A percentile compares a stretch with the other conserved stretches of the same genome.
Evolutionary conservation across 371 early-diverging fungal species (phyloP).

Genomic region (Circinella minor): DNA sequence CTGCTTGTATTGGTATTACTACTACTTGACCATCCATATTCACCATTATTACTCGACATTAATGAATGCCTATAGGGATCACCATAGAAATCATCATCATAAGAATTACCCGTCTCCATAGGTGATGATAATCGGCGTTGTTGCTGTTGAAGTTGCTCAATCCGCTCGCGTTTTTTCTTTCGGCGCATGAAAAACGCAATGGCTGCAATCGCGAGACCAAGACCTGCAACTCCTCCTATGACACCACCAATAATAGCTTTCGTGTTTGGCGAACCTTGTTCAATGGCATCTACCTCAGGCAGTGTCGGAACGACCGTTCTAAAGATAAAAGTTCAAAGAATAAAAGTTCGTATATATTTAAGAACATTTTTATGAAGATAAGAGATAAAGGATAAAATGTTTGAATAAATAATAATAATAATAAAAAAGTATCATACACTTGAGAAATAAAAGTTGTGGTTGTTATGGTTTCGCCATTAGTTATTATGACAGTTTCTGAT

Average conservation of each 20-base stretch:
- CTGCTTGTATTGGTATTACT: conserved; percentile 4
- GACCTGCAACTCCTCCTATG: conserved; percentile 5
- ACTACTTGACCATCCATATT: conserved; percentile 12
- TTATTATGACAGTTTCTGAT: conserved; percentile 7
- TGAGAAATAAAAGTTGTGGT: not conserved
- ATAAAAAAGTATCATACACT: not conserved
- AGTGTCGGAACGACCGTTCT: conserved; percentile 8
- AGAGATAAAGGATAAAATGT: not conserved
- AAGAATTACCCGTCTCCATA: not conserved
- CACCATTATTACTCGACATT: not conserved
- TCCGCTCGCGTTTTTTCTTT: not conserved
- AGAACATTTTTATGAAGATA: not conserved
- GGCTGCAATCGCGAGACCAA: conserved; percentile 1
- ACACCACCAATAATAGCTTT: conserved; percentile 7
- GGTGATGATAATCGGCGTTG: conserved; percentile 9
- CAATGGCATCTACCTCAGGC: conserved; percentile 1
- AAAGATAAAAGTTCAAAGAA: not conserved
- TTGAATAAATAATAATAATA: not conserved
- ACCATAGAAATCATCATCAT: conserved; percentile 19
- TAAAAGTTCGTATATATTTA: no score
- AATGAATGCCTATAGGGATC: conserved; percentile 11
- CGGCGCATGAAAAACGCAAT: conserved; percentile 7
- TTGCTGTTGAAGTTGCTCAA: not conserved
- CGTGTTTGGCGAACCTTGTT: conserved; percentile 1
- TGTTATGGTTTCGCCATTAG: conserved; percentile 4